Base-by-base conservation (phyloP, 75 land plant genomes). In the Sequoia sempervirens region DNA sequence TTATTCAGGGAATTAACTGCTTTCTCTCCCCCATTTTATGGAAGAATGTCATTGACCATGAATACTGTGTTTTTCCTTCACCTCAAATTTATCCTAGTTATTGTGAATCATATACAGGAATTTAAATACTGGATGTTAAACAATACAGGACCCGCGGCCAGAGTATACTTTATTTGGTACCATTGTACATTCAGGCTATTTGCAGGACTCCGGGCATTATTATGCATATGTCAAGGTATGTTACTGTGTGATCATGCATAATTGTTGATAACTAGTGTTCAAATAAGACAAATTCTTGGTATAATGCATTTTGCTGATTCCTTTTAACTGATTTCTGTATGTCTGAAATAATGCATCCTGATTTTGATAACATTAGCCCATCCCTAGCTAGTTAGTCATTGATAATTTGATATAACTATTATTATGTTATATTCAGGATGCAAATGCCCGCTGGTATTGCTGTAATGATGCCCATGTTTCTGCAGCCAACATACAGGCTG, bases 171-270 rank as follows among this genome's bases (percentile, higher is more conserved):
- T 98, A 37, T 98, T 93, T 91, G 99, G 93, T 37, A 90, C 93
- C 12, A 90, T 98, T 73, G 98, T 98, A 81, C 99, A 98, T 90
- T 87, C 95, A 72, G 99, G 99, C 14, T 87, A 28, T 70, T 94
- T 98, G 23, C 93, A 93, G 58, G 96, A 98, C 37, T 89, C 95
- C 88, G 99, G 99, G 54, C 99, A 98, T 72, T 98, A 98, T 86
- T 98, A 96, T 91, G 94, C 99, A 75, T 98, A 96, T 86, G 96
- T 98, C 61, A 98, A 98, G 99, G 99, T 98, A 85, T n/a, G 2
- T 64, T 14, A 81, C 41, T 11, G 28, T 17, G 26, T 78, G 17
- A 28, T 34, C 15, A 1, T 38, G n/a, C 28, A 47, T 38, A 79
- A 23, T 83, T 30, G 45, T 82, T 32, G 23, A 47, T 83, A 18